phyloP scores from a whole-genome alignment of 2,329 filamentous ascomycete genomes.

The Arthrobotrys sinensis region DNA sequence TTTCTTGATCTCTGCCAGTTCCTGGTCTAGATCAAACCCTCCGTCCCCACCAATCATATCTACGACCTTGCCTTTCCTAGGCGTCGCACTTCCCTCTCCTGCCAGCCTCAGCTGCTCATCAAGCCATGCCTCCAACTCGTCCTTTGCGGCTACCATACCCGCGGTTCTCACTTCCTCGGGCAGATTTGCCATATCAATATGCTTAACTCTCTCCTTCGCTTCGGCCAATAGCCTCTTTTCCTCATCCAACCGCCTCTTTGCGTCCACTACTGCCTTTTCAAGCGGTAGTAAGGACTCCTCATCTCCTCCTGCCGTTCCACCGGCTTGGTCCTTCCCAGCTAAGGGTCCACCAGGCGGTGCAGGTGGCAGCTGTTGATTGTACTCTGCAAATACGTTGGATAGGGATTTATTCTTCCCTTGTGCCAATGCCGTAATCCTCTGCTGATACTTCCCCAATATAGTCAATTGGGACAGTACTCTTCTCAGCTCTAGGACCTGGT shows the following conservation, averaged over 20 bases:
- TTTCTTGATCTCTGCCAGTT: constrained; percentile 44
- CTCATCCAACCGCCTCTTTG: constrained; percentile 64
- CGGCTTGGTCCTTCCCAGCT: constrained; percentile 25
- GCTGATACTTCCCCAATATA: constrained; percentile 52
- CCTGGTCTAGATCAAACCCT: constrained; percentile 37
- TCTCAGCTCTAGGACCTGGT: constrained; percentile 51
- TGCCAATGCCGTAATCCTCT: constrained; percentile 49
- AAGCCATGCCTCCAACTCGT: constrained; percentile 53
- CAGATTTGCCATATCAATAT: constrained; percentile 30
- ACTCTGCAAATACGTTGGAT: constrained; percentile 26
- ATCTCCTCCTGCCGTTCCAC: constrained; percentile 18
- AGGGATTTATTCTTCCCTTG: constrained; percentile 23
- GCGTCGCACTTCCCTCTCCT: constrained; percentile 53
- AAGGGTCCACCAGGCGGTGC: constrained; percentile 43
- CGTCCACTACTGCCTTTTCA: constrained; percentile 63
- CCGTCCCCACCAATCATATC: background rate
- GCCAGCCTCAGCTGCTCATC: constrained; percentile 54
- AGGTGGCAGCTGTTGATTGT: constrained; percentile 35
- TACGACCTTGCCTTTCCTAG: constrained; percentile 36
- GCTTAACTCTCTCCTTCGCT: constrained; percentile 27
- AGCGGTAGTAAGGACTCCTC: constrained; percentile 51
- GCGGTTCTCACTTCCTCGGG: constrained; percentile 42
- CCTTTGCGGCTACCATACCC: constrained; percentile 53
- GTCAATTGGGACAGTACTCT: constrained; percentile 51
- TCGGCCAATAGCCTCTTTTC: constrained; percentile 43